Evolutionary conservation across 352 stramenopile species (phyloP).

Genomic region (Phytophthora melonis): DNA sequence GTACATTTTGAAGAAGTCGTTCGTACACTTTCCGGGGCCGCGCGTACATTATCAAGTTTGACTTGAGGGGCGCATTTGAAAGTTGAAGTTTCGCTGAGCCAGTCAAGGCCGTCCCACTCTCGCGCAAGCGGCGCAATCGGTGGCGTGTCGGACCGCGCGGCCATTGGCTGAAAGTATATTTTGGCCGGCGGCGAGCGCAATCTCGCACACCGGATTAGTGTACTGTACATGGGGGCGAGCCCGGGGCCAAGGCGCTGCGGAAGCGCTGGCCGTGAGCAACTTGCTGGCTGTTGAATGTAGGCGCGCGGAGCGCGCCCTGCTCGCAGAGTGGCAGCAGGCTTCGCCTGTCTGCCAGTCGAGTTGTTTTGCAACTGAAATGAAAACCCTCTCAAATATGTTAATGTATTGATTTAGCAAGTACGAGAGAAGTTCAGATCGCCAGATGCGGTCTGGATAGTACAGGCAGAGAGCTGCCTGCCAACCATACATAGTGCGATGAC

Average conservation of each 20-base stretch:
- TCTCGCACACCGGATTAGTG: background rate
- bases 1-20: background rate
- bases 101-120: slow-evolving; percentile 25
- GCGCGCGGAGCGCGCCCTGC: too few relatives aligned
- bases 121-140: slow-evolving; percentile 21
- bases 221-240: too few relatives aligned
- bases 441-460: too few relatives aligned
- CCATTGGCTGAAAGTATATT: slow-evolving; percentile 23
- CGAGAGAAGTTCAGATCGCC: too few relatives aligned
- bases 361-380: too few relatives aligned
- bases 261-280: background rate
- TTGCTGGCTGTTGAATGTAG: background rate
- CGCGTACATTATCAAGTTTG: slow-evolving; percentile 25
- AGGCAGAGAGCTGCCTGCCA: too few relatives aligned
- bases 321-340: too few relatives aligned
- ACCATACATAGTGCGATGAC: too few relatives aligned
- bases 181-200: slow-evolving; percentile 1
- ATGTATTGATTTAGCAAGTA: too few relatives aligned
- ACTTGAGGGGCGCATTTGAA: background rate
- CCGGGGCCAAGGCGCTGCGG: too few relatives aligned
- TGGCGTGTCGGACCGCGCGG: slow-evolving; percentile 12
- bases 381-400: too few relatives aligned
- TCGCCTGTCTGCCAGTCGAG: too few relatives aligned
- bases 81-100: slow-evolving; percentile 28
- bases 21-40: background rate